Percentiles rank a stretch among this genome's conserved stretches.
Evolutionary conservation across 805 yeast genomes (phyloP).

Genomic region (Vanderwaltozyma tropicalis): DNA sequence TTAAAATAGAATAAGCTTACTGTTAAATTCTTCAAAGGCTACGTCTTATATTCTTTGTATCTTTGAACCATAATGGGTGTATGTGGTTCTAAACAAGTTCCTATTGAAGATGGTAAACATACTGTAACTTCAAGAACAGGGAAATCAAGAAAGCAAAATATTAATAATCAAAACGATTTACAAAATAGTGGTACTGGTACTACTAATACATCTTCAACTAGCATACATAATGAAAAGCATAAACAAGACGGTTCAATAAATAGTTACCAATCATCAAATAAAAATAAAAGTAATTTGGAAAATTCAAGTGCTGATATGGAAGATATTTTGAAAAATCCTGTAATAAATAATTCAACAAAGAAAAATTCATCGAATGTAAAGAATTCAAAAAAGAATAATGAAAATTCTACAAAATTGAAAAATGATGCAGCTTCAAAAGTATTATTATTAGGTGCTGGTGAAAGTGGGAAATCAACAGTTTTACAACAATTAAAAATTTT

Average conservation of each 20-base stretch:
- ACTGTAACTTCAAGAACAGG: no score
- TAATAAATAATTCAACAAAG: background rate
- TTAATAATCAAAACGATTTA: no score
- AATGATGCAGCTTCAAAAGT: constrained; percentile 39
- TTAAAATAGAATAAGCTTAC: no score
- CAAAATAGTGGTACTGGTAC: no score
- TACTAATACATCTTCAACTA: no score
- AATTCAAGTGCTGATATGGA: background rate
- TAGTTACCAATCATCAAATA: no score
- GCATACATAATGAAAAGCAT: no score
- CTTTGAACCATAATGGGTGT: constrained; percentile 1
- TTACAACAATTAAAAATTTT: constrained; percentile 33
- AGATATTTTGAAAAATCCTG: background rate
- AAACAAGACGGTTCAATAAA: no score
- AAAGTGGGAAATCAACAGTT: constrained; percentile 29
- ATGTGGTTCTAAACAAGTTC: constrained; percentile 3
- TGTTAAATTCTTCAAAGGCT: no score
- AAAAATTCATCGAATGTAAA: no score
- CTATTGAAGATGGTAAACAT: background rate
- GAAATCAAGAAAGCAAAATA: no score
- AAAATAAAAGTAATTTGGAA: background rate
- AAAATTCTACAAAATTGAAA: background rate
- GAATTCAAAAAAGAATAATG: no score
- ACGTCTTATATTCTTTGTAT: background rate
- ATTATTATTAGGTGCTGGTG: constrained; percentile 74